A percentile compares a stretch with the other conserved stretches of the same genome.
Evolutionary conservation across 345 rosid species (phyloP).

Genomic region (Salix caprea): DNA sequence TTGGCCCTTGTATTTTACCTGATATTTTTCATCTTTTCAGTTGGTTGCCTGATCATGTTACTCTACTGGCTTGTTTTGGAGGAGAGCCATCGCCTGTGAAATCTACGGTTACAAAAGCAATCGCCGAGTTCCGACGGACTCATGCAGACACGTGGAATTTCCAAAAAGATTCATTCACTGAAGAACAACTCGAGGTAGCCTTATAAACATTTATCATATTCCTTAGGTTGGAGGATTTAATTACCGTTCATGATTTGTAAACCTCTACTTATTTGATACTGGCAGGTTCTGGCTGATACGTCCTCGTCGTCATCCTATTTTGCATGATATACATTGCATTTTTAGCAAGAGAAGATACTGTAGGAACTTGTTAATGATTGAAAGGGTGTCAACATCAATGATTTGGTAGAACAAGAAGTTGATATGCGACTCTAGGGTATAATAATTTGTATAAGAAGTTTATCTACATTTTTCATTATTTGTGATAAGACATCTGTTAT

Average conservation of each 20-base stretch:
- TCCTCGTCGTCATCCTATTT: conserved; percentile 92
- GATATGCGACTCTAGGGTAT: not conserved
- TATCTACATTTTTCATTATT: conserved; percentile 35
- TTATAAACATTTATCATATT: not conserved
- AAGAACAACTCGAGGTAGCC: conserved; percentile 93
- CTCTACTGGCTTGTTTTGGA: conserved; percentile 75
- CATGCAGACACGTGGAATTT: conserved; percentile 96
- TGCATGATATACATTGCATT: conserved; percentile 47
- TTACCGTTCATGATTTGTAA: not conserved
- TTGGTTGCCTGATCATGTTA: conserved; percentile 93
- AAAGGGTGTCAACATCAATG: not conserved
- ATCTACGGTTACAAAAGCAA: conserved; percentile 95
- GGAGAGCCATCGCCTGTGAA: conserved; percentile 83
- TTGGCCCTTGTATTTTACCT: not conserved
- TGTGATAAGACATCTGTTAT: not conserved
- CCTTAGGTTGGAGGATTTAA: not conserved
- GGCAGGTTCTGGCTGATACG: conserved; percentile 94
- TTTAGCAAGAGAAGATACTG: conserved; percentile 12
- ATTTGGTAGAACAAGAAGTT: conserved; percentile 11
- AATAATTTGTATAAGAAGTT: conserved; percentile 13
- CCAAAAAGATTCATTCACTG: conserved; percentile 83
- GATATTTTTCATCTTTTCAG: conserved; percentile 29
- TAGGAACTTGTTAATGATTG: conserved; percentile 12
- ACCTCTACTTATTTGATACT: conserved; percentile 8
- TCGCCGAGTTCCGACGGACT: conserved; percentile 90